Percentiles rank a stretch among this genome's conserved stretches.
Conservation (phyloP, 139 green algal genomes). For the Tetradesmus obliquus region DNA sequence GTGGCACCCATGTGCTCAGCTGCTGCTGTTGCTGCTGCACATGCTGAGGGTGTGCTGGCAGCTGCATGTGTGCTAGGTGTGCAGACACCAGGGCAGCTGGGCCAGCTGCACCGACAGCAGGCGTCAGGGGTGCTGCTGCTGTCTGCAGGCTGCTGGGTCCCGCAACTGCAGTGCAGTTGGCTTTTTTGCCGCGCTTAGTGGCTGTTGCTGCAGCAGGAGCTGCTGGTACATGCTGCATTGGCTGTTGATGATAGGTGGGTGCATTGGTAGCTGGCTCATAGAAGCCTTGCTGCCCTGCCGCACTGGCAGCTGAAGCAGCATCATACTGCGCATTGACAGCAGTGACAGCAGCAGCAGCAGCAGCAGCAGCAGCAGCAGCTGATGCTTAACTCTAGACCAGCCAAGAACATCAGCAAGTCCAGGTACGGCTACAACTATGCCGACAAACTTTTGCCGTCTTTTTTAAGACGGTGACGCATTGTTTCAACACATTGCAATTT, state of each 20-base stretch:
- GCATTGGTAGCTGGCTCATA: neutral
- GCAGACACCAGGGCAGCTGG: neutral
- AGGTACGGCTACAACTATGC: no score
- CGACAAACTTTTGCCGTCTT: no score
- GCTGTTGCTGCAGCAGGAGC: neutral
- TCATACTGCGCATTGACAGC: neutral
- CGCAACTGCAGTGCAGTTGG: neutral
- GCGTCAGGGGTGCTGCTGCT: neutral
- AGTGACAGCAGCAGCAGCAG: neutral
- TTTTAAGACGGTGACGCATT: no score
- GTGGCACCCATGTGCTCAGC: neutral
- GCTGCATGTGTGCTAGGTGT: neutral
- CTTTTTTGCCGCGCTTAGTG: constrained; percentile 1
- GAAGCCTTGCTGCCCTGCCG: neutral
- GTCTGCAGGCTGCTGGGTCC: neutral
- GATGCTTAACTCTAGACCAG: no score
- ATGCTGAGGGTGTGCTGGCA: neutral
- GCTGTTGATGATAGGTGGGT: neutral
- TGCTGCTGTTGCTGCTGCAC: neutral
- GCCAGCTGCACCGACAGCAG: neutral
- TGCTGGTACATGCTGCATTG: neutral
- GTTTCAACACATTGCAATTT: no score
- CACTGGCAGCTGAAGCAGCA: neutral
- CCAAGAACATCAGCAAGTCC: no score
- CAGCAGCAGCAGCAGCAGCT: no score